Evolutionary conservation across 2,329 filamentous ascomycete species (phyloP).

Genomic region (Aspergillus luchuensis): DNA sequence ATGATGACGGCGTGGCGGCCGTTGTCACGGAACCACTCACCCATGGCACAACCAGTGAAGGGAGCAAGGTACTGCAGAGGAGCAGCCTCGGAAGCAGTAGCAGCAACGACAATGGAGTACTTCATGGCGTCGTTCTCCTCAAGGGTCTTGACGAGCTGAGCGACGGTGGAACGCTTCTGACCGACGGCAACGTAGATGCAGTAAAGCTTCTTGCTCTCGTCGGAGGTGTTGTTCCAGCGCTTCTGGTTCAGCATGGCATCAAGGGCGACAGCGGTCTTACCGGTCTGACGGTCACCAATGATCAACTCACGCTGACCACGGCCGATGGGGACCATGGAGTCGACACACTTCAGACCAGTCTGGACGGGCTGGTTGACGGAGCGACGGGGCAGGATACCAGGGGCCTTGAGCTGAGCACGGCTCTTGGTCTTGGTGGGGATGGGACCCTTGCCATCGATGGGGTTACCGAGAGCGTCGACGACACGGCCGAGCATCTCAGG

Average conservation of each 20-base stretch:
- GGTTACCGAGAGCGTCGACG: slow-evolving; percentile 97
- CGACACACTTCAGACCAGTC: slow-evolving; percentile 98
- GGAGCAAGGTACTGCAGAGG: slow-evolving; percentile 92
- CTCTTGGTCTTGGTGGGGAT: slow-evolving; percentile 87
- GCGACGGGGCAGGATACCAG: slow-evolving; percentile 92
- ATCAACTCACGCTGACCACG: slow-evolving; percentile 99
- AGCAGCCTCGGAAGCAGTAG: slow-evolving; percentile 95
- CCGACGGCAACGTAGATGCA: slow-evolving; percentile 98
- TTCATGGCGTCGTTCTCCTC: slow-evolving; percentile 99
- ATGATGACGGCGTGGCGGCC: slow-evolving; percentile 88
- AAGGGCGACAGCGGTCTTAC: slow-evolving; percentile 98
- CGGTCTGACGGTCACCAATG: slow-evolving; percentile 99
- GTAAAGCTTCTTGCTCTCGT: slow-evolving; percentile 99
- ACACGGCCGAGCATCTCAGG: slow-evolving; percentile 94
- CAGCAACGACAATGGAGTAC: slow-evolving; percentile 90
- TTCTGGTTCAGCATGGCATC: slow-evolving; percentile 99
- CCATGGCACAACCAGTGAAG: slow-evolving; percentile 74
- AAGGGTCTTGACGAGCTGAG: slow-evolving; percentile 98
- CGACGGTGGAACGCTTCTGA: slow-evolving; percentile 99
- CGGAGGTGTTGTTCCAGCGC: slow-evolving; percentile 91
- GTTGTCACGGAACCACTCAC: slow-evolving; percentile 77
- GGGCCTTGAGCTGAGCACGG: slow-evolving; percentile 98
- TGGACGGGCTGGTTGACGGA: slow-evolving; percentile 99
- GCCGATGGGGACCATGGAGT: slow-evolving; percentile 99
- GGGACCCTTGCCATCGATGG: slow-evolving; percentile 98